Conservation (phyloP, 441 rosid species). For the Populus hybrid region DNA sequence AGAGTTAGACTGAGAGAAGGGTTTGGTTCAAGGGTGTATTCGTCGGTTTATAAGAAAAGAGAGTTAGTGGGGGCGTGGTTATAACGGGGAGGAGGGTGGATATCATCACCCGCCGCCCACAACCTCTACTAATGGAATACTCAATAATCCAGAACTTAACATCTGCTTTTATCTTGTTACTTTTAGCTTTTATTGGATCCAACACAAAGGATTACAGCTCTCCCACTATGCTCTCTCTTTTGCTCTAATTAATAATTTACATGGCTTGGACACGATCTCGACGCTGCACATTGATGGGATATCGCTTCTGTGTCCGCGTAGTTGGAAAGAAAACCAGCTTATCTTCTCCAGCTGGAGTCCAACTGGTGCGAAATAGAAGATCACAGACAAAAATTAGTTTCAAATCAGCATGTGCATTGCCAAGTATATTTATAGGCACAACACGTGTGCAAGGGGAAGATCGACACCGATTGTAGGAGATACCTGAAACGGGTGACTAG, state of each 20-base stretch:
- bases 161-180: conserved; percentile 14
- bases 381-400: not conserved
- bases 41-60: not conserved
- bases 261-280: conserved; percentile 21
- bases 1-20: not conserved
- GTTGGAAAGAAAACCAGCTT: conserved; percentile 93
- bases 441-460: not conserved
- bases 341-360: conserved; percentile 88
- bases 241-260: conserved; percentile 19
- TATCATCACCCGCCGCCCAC: not conserved
- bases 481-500: conserved; percentile 88
- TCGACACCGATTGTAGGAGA: not conserved
- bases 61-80: not conserved
- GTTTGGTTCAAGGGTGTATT: not conserved
- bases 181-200: conserved; percentile 17
- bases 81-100: not conserved
- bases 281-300: conserved; percentile 65
- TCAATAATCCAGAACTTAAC: conserved; percentile 16
- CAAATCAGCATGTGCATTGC: not conserved
- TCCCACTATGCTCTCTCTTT: conserved; percentile 8
- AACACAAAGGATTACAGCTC: conserved; percentile 18
- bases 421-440: not conserved
- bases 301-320: conserved; percentile 86
- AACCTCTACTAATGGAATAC: not conserved
- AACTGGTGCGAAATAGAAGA: conserved; percentile 38